Evolutionary conservation across 148 eudicot species (phyloP).

Genomic region (Suaeda aralocaspica): DNA sequence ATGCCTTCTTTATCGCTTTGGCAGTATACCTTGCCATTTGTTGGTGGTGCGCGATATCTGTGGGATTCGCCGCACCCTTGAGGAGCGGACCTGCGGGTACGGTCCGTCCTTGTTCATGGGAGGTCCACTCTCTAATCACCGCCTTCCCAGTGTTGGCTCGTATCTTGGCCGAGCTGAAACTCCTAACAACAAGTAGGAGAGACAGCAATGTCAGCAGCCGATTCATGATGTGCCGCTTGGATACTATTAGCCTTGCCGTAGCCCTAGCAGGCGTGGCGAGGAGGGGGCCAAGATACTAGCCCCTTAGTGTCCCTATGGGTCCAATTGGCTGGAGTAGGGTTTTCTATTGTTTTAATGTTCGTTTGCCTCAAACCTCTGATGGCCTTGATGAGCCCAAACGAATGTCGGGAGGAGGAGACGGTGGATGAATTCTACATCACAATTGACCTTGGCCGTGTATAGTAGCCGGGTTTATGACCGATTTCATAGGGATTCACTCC

Average conservation of each 20-base stretch:
- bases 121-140: conserved; percentile 50
- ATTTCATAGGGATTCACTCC: conserved; percentile 52
- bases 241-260: conserved; percentile 39
- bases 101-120: conserved; percentile 44
- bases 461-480: conserved; percentile 45
- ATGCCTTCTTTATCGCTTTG: conserved; percentile 36
- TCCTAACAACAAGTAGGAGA: conserved; percentile 51
- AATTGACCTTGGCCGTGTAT: conserved; percentile 34
- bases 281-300: not conserved
- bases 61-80: conserved; percentile 19
- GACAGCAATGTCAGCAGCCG: conserved; percentile 47
- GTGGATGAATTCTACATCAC: conserved; percentile 37
- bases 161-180: conserved; percentile 48
- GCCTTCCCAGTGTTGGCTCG: conserved; percentile 50
- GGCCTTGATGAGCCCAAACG: conserved; percentile 23
- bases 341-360: conserved; percentile 30
- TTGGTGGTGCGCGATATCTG: conserved; percentile 29
- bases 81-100: conserved; percentile 19
- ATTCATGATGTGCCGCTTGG: conserved; percentile 49
- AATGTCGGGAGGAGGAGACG: conserved; percentile 25
- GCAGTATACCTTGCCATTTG: conserved; percentile 45
- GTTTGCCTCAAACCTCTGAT: conserved; percentile 19
- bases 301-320: conserved; percentile 33
- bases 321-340: conserved; percentile 31
- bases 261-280: conserved; percentile 28